Evolutionary conservation across 495 filamentous ascomycete species (phyloP).

Genomic region (Neurospora sp.): DNA sequence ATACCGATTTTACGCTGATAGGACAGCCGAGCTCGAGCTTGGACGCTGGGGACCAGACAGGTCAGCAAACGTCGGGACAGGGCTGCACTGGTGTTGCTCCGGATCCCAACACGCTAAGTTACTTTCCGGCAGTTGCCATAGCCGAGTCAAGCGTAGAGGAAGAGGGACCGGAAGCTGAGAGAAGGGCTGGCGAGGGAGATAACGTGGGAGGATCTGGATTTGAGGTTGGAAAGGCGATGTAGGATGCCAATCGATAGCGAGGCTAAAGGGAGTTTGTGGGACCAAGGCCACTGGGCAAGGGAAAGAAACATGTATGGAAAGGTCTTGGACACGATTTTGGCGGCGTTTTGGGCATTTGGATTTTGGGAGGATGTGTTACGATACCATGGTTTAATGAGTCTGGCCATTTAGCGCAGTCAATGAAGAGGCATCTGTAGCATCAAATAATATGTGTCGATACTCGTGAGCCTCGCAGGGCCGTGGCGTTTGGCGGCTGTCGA

Average conservation of each 20-base stretch:
- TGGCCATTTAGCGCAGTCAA: background rate
- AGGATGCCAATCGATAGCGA: background rate
- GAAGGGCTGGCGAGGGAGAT: background rate
- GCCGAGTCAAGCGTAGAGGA: background rate
- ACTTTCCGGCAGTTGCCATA: background rate
- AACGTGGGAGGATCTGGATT: background rate
- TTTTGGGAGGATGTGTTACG: background rate
- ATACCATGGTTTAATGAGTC: background rate
- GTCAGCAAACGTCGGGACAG: background rate
- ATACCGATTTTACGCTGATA: background rate
- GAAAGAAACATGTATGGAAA: background rate
- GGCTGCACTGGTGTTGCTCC: background rate
- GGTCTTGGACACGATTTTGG: background rate
- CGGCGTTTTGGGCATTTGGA: background rate
- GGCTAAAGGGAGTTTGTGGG: background rate
- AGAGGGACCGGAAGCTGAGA: background rate
- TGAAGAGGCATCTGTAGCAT: background rate
- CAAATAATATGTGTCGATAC: background rate
- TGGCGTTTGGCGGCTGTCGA: background rate
- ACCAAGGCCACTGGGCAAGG: background rate
- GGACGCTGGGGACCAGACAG: background rate
- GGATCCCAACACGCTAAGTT: background rate
- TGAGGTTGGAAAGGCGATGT: background rate
- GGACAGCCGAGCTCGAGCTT: background rate
- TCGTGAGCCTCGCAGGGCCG: background rate